Evolutionary conservation across 345 rosid genomes (phyloP).

Genomic region (Sonneratia alba): DNA sequence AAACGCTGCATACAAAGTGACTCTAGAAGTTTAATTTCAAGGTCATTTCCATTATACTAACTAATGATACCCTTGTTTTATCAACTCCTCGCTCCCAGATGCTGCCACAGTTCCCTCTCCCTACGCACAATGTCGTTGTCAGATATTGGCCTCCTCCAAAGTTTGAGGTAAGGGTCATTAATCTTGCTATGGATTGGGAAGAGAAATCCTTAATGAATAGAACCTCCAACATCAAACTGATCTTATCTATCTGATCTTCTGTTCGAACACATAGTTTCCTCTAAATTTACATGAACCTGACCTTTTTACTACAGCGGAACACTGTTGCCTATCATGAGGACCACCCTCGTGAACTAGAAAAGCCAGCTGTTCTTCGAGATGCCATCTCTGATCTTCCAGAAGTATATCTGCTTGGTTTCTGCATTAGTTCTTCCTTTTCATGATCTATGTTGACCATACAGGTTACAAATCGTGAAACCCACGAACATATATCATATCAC

Average conservation of each 20-base stretch:
- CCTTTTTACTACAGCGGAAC: constrained; percentile 60
- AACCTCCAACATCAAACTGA: neutral
- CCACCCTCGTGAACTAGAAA: constrained; percentile 60
- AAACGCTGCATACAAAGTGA: neutral
- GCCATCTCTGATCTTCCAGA: constrained; percentile 92
- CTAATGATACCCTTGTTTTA: neutral
- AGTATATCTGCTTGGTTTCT: constrained; percentile 24
- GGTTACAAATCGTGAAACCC: constrained; percentile 49
- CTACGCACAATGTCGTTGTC: constrained; percentile 80
- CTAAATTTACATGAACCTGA: constrained; percentile 11
- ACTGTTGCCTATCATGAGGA: constrained; percentile 83
- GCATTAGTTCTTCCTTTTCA: constrained; percentile 9
- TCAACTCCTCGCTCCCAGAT: constrained; percentile 34
- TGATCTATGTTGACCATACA: constrained; percentile 14
- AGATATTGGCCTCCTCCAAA: constrained; percentile 80
- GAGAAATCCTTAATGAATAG: neutral
- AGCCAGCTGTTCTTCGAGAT: constrained; percentile 65
- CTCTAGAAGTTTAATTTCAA: constrained; percentile 2
- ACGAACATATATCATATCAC: constrained; percentile 46
- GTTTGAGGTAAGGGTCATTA: constrained; percentile 56
- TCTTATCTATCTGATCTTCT: neutral
- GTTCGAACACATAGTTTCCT: neutral
- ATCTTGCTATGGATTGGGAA: neutral
- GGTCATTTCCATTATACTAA: neutral
- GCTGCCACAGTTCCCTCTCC: constrained; percentile 92